Base-by-base conservation (phyloP, 116 monocot genomes). In the Cymodocea nodosa region DNA sequence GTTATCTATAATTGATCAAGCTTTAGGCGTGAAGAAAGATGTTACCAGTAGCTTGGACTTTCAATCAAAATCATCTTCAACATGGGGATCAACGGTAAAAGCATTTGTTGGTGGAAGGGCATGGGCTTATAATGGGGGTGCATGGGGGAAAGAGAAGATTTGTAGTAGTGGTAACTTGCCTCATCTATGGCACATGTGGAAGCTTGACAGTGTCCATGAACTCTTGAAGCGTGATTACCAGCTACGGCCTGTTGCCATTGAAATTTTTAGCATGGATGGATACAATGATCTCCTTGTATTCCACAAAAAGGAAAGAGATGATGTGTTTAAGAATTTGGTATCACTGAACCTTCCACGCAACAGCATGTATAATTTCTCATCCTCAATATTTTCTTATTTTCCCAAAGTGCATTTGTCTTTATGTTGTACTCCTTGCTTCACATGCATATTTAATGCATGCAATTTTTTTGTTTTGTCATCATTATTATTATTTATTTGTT, bases 131-230 rank as follows among this genome's bases (percentile, higher is more conserved):
- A 99, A 89, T 79, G 99, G 99, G 18, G 99, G 99, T 72, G 92
- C 99, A 57, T 99, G 99, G 99, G 99, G 92, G 35, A 92, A 92
- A 77, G 99, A 99, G 77, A 99, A 81, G 74, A 69, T 81, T 15
- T 84, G 81, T 68, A 77, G 64, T 30, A 85, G 89, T 74, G 77
- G 89, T 60, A 99, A 86, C 77, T 66, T 92, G 67, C 92, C 89
- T 56, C 99, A 99, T 74, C 82, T 75, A 59, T 99, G 99, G 99
- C 92, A 89, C 73, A 99, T 99, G 99, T 99, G 99, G 99, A 99
- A 99, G 76, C 83, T 99, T 74, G 84, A 99, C 79, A 92, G 79
- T 77, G 82, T 99, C 53, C 84, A 99, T 83, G 99, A 99, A 66
- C 84, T 99, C 51, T 71, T 99, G 74, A 99, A 87, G 76, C 92